Conservation (phyloP, 2,329 filamentous ascomycete species). For the Colletotrichum sidae region DNA sequence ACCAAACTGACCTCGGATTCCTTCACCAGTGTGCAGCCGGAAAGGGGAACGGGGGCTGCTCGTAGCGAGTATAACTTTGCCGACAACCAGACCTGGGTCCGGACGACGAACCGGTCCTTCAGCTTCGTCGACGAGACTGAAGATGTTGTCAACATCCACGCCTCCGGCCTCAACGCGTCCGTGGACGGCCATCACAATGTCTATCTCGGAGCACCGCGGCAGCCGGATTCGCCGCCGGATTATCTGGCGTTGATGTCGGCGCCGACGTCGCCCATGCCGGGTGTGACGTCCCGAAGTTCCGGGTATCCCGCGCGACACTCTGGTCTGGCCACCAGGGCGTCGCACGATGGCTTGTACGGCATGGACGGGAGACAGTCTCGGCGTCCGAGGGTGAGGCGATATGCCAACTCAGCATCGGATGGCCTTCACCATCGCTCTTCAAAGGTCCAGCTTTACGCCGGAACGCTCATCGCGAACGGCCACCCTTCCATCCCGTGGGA, state of each 20-base stretch:
- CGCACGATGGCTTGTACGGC: slow-evolving; percentile 1
- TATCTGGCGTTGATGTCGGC: slow-evolving; percentile 19
- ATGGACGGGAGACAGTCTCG: neutral
- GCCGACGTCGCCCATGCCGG: slow-evolving; percentile 12
- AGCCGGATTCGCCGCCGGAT: slow-evolving; percentile 6
- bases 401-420: slow-evolving; percentile 3
- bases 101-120: slow-evolving; percentile 40
- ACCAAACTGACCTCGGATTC: neutral
- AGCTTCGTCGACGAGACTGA: slow-evolving; percentile 46
- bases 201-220: slow-evolving; percentile 8
- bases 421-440: neutral
- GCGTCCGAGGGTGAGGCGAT: neutral
- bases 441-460: slow-evolving; percentile 2
- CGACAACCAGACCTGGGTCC: slow-evolving; percentile 44
- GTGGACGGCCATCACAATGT: neutral
- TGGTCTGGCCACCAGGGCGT: neutral
- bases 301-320: neutral
- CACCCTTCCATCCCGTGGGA: slow-evolving; percentile 24
- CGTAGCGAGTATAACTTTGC: slow-evolving; percentile 40
- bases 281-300: neutral
- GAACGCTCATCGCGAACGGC: slow-evolving; percentile 9
- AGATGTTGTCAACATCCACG: slow-evolving; percentile 44
- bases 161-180: slow-evolving; percentile 14
- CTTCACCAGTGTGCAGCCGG: slow-evolving; percentile 15
- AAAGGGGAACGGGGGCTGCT: slow-evolving; percentile 25